phyloP scores from a whole-genome alignment of 352 stramenopile species.

The Thalassiosira livingstoniorum region DNA sequence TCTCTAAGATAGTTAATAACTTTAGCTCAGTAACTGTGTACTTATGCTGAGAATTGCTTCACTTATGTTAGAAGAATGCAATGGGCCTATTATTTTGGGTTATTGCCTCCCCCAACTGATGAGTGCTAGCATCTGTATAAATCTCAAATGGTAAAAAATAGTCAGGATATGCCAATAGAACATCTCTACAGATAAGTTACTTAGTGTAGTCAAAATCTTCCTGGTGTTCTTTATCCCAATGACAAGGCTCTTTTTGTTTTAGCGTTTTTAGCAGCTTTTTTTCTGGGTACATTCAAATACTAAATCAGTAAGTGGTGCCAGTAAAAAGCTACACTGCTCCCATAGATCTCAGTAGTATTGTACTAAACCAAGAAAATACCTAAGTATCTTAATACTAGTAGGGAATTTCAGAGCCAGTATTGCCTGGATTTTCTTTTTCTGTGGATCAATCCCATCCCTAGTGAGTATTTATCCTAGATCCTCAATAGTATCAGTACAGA shows the following conservation, averaged over 20 bases:
- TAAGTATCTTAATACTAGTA: constrained; percentile 35
- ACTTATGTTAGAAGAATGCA: constrained; percentile 60
- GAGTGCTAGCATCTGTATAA: constrained; percentile 39
- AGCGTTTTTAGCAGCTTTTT: constrained; percentile 40
- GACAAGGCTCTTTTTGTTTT: constrained; percentile 30
- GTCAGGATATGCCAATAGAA: constrained; percentile 65
- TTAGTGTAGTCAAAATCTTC: constrained; percentile 77
- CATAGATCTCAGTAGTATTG: constrained; percentile 70
- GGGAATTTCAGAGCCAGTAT: constrained; percentile 49
- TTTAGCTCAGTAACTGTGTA: constrained; percentile 58
- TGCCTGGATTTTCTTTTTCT: constrained; percentile 59
- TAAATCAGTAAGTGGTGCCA: constrained; percentile 60
- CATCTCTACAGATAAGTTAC: constrained; percentile 49
- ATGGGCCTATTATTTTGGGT: constrained; percentile 47
- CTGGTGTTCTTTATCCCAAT: constrained; percentile 47
- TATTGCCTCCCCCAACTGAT: constrained; percentile 52
- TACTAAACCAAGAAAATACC: constrained; percentile 30
- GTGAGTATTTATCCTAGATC: constrained; percentile 57
- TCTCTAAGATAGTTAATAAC: constrained; percentile 56
- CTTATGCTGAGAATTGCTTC: constrained; percentile 39
- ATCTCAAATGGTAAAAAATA: constrained; percentile 55
- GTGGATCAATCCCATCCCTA: constrained; percentile 53
- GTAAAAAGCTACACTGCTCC: constrained; percentile 51
- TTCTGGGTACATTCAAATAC: constrained; percentile 49
- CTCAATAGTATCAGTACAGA: constrained; percentile 49